Conservation (phyloP, 164 flowering plant species). For the Dillenia suffruticosa region DNA sequence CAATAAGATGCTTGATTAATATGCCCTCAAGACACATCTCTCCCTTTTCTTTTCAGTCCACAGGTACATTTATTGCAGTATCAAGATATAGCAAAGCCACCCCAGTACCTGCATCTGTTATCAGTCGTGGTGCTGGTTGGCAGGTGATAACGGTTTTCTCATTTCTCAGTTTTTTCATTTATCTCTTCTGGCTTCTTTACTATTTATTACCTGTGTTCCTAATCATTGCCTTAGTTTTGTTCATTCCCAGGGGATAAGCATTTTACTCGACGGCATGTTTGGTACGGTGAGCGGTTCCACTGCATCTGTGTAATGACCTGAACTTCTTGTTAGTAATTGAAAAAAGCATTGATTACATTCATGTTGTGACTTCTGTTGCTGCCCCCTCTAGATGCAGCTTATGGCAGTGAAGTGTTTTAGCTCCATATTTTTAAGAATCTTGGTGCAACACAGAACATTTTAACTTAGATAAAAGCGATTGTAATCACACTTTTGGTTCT, state of each 20-base stretch:
- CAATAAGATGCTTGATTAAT: no score
- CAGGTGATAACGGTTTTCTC: constrained; percentile 34
- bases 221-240: background rate
- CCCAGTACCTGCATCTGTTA: constrained; percentile 71
- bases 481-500: no score
- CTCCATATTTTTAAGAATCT: no score
- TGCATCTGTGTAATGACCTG: constrained; percentile 70
- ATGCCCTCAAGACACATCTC: no score
- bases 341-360: no score
- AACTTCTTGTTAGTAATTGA: no score
- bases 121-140: constrained; percentile 80
- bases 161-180: background rate
- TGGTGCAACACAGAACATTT: no score
- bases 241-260: constrained; percentile 61
- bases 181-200: background rate
- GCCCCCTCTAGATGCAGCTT: no score
- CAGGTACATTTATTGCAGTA: constrained; percentile 61
- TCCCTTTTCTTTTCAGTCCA: constrained; percentile 43
- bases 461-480: no score
- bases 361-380: no score
- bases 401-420: no score
- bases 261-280: constrained; percentile 64
- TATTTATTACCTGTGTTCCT: background rate
- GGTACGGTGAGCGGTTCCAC: constrained; percentile 75
- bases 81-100: constrained; percentile 78